Percentiles rank a stretch among this genome's conserved stretches.
Conservation (phyloP, 2,329 filamentous ascomycete species). For the Verticillium dahliae region DNA sequence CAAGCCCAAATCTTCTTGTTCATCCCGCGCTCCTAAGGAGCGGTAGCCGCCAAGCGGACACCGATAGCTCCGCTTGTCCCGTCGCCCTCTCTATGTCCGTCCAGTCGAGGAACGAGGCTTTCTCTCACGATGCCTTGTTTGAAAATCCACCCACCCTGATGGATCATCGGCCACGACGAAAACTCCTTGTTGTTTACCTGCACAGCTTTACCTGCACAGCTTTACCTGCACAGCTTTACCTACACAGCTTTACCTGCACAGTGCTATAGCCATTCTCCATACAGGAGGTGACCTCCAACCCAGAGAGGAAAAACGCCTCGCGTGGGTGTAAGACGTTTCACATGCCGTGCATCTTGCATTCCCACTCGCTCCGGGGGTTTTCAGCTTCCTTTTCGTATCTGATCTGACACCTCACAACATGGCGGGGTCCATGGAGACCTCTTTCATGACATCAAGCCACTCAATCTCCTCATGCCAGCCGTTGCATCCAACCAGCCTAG, state of each 20-base stretch:
- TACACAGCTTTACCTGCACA: no score
- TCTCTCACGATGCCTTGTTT: neutral
- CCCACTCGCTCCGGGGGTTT: neutral
- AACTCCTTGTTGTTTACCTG: neutral
- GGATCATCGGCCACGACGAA: neutral
- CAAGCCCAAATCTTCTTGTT: neutral
- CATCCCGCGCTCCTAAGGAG: neutral
- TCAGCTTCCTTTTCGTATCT: neutral
- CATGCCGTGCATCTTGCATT: neutral
- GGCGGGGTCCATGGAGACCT: neutral
- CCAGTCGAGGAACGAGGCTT: neutral
- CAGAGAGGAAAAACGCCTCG: neutral
- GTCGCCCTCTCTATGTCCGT: neutral
- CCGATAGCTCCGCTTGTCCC: neutral
- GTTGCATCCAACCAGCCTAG: neutral
- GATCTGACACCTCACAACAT: neutral
- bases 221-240: no score
- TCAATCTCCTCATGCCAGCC: neutral
- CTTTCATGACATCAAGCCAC: neutral
- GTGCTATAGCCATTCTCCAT: neutral
- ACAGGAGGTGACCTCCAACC: no score
- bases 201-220: no score
- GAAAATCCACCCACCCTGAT: neutral
- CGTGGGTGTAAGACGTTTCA: neutral
- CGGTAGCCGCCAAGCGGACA: no score